Base-by-base conservation (phyloP, 257 asterid species). In the Ligustrum vulgare region DNA sequence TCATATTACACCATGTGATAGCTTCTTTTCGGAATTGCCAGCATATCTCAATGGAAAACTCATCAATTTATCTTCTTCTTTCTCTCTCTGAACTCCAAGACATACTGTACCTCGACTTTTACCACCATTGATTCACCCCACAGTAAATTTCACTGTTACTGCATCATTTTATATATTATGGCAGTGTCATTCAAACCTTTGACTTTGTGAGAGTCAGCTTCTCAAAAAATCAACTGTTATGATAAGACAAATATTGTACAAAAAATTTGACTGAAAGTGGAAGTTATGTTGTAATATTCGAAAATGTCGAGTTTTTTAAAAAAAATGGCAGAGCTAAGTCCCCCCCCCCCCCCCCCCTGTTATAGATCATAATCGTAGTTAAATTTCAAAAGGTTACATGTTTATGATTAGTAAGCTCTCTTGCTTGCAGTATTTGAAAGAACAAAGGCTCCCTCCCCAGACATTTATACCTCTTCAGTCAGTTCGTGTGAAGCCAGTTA, bases 401-500 rank as follows among this genome's bases (percentile, higher is more conserved):
- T 63, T 80, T 74, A 43, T 82, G 74, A 83, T 78, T 67, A 51
- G 33, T 67, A 34, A 23, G 33, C 72, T 79, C 82, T 65, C 80
- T 77, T 82, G 72, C 70, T 73, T 82, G 56, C 93, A 95, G 99
- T 95, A 95, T 86, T 76, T 93, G 87, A 95, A 95, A 82, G 97
- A 93, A 84, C 99, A 95, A 81, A 87, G 96, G 90, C 98, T 95
- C 78, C 98, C 99, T 72, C 98, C 99, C 66, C 97, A 88, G 87
- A 95, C 98, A 69, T 95, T 95, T 84, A 95, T 95, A 77, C 99
- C 99, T 77, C 97, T 93, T 79, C 86, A 81, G 80, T 89, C 98
- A 18, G 97, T 95, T 77, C 97, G 99, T 70, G 97, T 95, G 79
- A 91, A 88, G 84, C 97, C 97, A 82, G 86, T 95, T 66, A 75